Evolutionary conservation across 192 early-diverging fungal genomes (phyloP), one percentile per base, ranked within the genome.

Genomic region (Podila minutissima): DNA sequence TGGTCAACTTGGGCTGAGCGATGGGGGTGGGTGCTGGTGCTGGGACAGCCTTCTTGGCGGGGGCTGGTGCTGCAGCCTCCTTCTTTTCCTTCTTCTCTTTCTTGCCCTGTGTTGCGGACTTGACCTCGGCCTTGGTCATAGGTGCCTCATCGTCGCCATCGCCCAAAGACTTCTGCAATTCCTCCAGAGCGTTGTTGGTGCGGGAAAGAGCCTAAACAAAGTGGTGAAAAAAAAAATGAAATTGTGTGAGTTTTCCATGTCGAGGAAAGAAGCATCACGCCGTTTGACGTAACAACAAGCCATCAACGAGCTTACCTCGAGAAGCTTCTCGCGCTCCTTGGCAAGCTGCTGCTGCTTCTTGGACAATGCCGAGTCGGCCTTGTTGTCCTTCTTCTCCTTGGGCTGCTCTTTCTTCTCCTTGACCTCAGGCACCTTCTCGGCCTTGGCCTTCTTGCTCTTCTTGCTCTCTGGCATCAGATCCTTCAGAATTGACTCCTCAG

Each of bases 1-100:
- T 75, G 5, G 91, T 87, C 51, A 91, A 62, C 64, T 88, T 87
- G 31, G 74, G 68, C 29, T 72, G 71, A 13, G 65, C 41, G 35
- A 26, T n/a, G 20, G 64, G 38, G 51, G 35, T 61, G 32, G 64
- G 51, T 11, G 69, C 31, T 12, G 66, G 60, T 24, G 67, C 60
- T 29, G 67, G 62, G 32, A 49, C 50, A 28, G 67, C 53, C 62
- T 74, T 67, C 29, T 71, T 71, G 67, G 58, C 48, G 9, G 20
- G 10, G 12, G 33, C 12, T 8, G 66, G n/a, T 28, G 51, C 20
- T 33, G 29, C 19, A 8, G 35, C 63, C 9, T 35, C 74, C 53
- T 64, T 51, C 37, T 66, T 70, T 4, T 73, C 62, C 62, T 69
- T 81, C 62, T 81, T 81, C 6, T 55, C 28, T 24, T 73, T 73